Conservation (phyloP, 2,329 filamentous ascomycete genomes). For the Aspergillus neotritici region DNA sequence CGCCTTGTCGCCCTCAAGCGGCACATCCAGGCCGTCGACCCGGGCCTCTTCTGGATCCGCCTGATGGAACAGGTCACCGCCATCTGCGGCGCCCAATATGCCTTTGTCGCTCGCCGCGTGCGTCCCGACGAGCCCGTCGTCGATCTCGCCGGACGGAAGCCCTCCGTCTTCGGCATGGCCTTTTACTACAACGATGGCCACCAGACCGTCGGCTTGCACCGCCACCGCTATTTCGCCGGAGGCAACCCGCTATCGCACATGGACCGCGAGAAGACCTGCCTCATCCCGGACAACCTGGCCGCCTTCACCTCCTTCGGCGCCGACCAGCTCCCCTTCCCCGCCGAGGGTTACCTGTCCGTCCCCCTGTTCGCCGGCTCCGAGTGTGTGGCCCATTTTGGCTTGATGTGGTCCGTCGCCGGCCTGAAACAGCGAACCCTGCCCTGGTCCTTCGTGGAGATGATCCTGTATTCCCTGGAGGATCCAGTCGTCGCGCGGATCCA, state of each 20-base stretch:
- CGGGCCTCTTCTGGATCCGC: conserved; percentile 58
- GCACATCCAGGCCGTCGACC: conserved; percentile 48
- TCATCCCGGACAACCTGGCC: conserved; percentile 58
- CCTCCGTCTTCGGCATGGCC: conserved; percentile 59
- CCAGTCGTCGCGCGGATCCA: conserved; percentile 56
- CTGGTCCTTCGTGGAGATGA: conserved; percentile 63
- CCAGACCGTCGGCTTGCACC: conserved; percentile 48
- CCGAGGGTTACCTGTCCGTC: conserved; percentile 62
- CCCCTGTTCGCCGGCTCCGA: conserved; percentile 61
- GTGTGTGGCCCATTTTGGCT: conserved; percentile 64
- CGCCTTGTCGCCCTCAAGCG: conserved; percentile 56
- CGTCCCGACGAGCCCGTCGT: conserved; percentile 57
- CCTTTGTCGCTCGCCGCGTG: conserved; percentile 62
- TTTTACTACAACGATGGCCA: conserved; percentile 61
- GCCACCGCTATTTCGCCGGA: conserved; percentile 60
- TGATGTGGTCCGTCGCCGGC: conserved; percentile 64
- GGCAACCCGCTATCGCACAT: conserved; percentile 62
- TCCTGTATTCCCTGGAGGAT: conserved; percentile 64
- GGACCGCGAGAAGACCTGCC: conserved; percentile 65
- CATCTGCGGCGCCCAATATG: conserved; percentile 61
- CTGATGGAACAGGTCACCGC: conserved; percentile 60
- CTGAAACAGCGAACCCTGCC: conserved; percentile 51
- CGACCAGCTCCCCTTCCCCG: conserved; percentile 55
- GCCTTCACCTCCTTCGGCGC: conserved; percentile 56
- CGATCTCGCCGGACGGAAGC: conserved; percentile 55